Evolutionary conservation across 768 basidiomycete species (phyloP), one percentile per base, ranked within the genome.

Genomic region (Lentinula raphanica): DNA sequence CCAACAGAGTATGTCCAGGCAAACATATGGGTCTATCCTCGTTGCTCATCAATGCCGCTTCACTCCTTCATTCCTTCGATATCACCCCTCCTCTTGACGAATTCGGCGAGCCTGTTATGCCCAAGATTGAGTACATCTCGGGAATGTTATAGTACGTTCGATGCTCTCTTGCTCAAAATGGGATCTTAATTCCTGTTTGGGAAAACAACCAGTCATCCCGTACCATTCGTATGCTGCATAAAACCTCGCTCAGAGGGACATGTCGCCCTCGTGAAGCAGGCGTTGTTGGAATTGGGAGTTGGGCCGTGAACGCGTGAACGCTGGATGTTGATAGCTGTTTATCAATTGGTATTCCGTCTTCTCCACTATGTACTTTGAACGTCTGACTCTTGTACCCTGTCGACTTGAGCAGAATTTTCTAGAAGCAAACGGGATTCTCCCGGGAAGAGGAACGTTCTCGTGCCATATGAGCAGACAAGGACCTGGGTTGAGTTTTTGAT

Each of bases 1-100:
- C 25, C 25, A 21, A 28, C 49, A 71, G 70, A 29, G 63, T 68
- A 19, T 73, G 72, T 58, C 69, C 70, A n/a, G 75, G 71, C 1
- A 49, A 56, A 29, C 65, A 70, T 40, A 66, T 74, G 59, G 72
- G 66, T 4, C 46, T 60, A 3, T 64, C 68, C 4, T 64, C 67
- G 2, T 21, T 71, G 12, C 68, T 65, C 63, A 66, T 73, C 35
- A 62, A 66, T 3, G 59, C 66, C 11, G 69, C 70, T 11, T 69
- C 69, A 3, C 62, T 72, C 2, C 62, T 76, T 12, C 60, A 71
- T 3, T 65, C 67, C 1, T 73, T 71, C 59, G 60, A 68, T 17
- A 68, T 74, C 29, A 49, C 59, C 7, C 67, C 68, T 49, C 59
- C 64, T 5, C 54, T 61, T 3, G 69, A 70, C 39, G 65, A 66